phyloP scores from a whole-genome alignment of 805 yeast species.

The Lipomyces sp. region DNA sequence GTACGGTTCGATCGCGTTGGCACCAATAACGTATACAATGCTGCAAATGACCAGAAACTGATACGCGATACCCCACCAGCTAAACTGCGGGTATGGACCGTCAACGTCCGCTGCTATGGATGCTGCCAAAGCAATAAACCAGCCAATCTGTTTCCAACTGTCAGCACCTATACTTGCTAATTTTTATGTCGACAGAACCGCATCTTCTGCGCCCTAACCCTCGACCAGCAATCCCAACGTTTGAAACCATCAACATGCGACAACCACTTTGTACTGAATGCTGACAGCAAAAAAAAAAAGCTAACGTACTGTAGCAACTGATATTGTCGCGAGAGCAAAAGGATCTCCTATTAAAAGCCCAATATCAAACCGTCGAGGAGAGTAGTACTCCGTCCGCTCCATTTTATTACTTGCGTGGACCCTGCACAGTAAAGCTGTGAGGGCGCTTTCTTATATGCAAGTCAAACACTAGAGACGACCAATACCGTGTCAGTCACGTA shows the following conservation, averaged over 20 bases:
- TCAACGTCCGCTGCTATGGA: conserved; percentile 62
- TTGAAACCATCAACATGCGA: background rate
- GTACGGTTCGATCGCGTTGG: conserved; percentile 71
- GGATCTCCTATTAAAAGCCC: conserved; percentile 70
- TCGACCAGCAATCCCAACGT: background rate
- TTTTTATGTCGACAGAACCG: too few relatives aligned
- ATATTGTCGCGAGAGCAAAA: conserved; percentile 80
- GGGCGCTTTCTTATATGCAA: too few relatives aligned
- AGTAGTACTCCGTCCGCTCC: conserved; percentile 7
- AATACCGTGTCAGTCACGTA: too few relatives aligned
- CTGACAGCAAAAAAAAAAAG: background rate
- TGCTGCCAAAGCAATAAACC: conserved; percentile 90
- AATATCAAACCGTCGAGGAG: conserved; percentile 14
- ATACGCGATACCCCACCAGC: conserved; percentile 96
- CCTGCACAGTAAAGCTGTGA: too few relatives aligned
- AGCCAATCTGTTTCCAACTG: conserved; percentile 54
- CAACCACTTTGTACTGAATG: background rate
- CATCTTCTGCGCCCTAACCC: background rate
- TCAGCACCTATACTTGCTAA: conserved; percentile 1
- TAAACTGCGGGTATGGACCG: conserved; percentile 70
- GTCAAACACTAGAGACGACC: too few relatives aligned
- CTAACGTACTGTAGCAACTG: conserved; percentile 57
- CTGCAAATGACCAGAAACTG: conserved; percentile 64
- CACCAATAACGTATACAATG: conserved; percentile 59
- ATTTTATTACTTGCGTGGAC: background rate